Conservation (phyloP, 352 stramenopile genomes). For the Pythium aphanidermatum region DNA sequence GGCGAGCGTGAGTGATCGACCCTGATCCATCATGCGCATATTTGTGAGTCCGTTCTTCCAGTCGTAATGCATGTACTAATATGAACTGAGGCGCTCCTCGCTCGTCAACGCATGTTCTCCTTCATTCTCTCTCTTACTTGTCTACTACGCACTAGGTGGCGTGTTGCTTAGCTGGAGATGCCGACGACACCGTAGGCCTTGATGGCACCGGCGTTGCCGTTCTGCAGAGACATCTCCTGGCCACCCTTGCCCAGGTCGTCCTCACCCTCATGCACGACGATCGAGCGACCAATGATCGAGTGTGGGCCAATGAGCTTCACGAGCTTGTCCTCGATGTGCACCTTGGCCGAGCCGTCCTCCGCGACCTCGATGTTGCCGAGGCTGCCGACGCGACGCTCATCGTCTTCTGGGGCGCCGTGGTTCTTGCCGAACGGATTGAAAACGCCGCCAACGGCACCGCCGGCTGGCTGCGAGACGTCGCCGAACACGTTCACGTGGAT, state of each 20-base stretch:
- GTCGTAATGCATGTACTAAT: neutral
- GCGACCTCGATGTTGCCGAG: constrained; percentile 89
- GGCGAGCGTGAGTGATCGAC: constrained; percentile 23
- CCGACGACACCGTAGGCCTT: constrained; percentile 90
- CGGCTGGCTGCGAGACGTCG: constrained; percentile 85
- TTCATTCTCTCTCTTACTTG: neutral
- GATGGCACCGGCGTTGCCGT: constrained; percentile 93
- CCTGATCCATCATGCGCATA: neutral
- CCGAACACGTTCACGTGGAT: constrained; percentile 95
- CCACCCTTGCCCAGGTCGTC: constrained; percentile 96
- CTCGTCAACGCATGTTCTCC: too few species aligned
- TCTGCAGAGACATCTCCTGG: constrained; percentile 95
- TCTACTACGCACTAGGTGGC: neutral
- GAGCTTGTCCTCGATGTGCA: constrained; percentile 94
- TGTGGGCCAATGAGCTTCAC: constrained; percentile 98
- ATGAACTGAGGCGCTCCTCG: too few species aligned
- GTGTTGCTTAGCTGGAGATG: constrained; percentile 70
- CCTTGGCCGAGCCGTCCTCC: constrained; percentile 83
- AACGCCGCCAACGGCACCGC: constrained; percentile 80
- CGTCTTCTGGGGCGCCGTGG: constrained; percentile 93
- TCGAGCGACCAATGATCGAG: constrained; percentile 95
- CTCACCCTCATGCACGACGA: constrained; percentile 93
- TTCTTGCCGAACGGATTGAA: constrained; percentile 99
- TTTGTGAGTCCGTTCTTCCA: neutral
- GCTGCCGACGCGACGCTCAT: constrained; percentile 94